Evolutionary conservation across 371 early-diverging fungal genomes (phyloP).

Genomic region (Globomyces sp.): DNA sequence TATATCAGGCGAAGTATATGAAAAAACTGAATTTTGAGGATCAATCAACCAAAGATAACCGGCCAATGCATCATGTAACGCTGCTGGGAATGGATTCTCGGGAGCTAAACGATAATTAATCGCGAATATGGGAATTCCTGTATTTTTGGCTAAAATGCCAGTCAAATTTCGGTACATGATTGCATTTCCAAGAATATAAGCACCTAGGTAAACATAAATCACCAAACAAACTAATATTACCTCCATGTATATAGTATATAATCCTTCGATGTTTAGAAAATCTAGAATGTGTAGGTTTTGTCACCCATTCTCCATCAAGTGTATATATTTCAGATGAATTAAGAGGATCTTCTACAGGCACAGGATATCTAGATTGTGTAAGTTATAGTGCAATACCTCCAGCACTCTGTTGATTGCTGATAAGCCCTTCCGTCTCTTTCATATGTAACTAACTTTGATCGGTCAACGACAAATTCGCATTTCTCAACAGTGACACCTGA

Average conservation of each 20-base stretch:
- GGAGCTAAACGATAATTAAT: slow-evolving; percentile 46
- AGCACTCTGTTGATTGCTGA: neutral
- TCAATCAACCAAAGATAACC: slow-evolving; percentile 37
- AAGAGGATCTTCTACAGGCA: neutral
- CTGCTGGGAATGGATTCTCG: slow-evolving; percentile 45
- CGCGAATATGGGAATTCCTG: slow-evolving; percentile 45
- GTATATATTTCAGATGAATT: neutral
- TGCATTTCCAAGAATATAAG: slow-evolving; percentile 19
- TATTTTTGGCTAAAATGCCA: slow-evolving; percentile 29
- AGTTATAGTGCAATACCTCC: too few species aligned
- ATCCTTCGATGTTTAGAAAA: slow-evolving; percentile 3
- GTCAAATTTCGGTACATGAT: slow-evolving; percentile 35
- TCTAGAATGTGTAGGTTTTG: neutral
- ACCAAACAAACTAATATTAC: neutral
- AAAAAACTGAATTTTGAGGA: slow-evolving; percentile 36
- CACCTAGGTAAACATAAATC: neutral
- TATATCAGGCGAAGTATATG: neutral
- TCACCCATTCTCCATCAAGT: slow-evolving; percentile 11
- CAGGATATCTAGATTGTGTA: neutral
- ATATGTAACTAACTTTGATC: neutral
- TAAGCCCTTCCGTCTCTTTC: slow-evolving; percentile 6
- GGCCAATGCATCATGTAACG: slow-evolving; percentile 44
- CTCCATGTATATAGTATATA: neutral
- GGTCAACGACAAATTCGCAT: neutral
- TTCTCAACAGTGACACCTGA: neutral